phyloP scores from a whole-genome alignment of 2,329 filamentous ascomycete species.

The Pyricularia sp. region DNA sequence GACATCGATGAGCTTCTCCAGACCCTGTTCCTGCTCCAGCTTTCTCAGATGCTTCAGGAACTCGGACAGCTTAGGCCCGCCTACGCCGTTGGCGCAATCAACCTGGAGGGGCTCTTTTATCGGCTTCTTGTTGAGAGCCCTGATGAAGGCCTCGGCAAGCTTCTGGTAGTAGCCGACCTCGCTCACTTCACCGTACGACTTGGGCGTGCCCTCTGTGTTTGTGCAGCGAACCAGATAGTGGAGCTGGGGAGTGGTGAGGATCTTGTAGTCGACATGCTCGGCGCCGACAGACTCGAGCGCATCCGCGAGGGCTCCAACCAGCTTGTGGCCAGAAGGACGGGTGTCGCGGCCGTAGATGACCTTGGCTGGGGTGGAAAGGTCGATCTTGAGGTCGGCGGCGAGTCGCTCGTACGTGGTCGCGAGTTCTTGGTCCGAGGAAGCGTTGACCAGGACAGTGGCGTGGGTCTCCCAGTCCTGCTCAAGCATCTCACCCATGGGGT shows the following conservation, averaged over 20 bases:
- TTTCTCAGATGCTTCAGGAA: slow-evolving; percentile 70
- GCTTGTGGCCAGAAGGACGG: slow-evolving; percentile 74
- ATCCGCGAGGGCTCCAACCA: slow-evolving; percentile 67
- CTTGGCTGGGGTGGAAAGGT: slow-evolving; percentile 55
- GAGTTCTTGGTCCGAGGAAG: slow-evolving; percentile 59
- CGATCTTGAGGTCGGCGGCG: slow-evolving; percentile 62
- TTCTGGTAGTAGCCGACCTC: slow-evolving; percentile 95
- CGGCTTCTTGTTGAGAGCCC: slow-evolving; percentile 65
- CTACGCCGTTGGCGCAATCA: slow-evolving; percentile 94
- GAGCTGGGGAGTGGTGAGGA: slow-evolving; percentile 91
- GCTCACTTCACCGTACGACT: slow-evolving; percentile 77
- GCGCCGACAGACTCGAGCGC: slow-evolving; percentile 65
- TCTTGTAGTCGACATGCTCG: slow-evolving; percentile 72
- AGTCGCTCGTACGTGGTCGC: slow-evolving; percentile 64
- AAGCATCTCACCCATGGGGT: slow-evolving; percentile 96
- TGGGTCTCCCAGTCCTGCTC: slow-evolving; percentile 89
- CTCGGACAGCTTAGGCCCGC: slow-evolving; percentile 78
- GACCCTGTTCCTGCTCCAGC: slow-evolving; percentile 32
- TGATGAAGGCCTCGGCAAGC: slow-evolving; percentile 70
- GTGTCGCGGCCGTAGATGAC: slow-evolving; percentile 90
- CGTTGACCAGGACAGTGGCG: slow-evolving; percentile 83
- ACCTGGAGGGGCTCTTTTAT: slow-evolving; percentile 65
- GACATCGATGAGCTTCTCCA: slow-evolving; percentile 49
- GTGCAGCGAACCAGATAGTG: slow-evolving; percentile 92
- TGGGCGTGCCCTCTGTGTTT: slow-evolving; percentile 80